phyloP scores from a whole-genome alignment of 257 asterid genomes.

The Scutellaria barbata region DNA sequence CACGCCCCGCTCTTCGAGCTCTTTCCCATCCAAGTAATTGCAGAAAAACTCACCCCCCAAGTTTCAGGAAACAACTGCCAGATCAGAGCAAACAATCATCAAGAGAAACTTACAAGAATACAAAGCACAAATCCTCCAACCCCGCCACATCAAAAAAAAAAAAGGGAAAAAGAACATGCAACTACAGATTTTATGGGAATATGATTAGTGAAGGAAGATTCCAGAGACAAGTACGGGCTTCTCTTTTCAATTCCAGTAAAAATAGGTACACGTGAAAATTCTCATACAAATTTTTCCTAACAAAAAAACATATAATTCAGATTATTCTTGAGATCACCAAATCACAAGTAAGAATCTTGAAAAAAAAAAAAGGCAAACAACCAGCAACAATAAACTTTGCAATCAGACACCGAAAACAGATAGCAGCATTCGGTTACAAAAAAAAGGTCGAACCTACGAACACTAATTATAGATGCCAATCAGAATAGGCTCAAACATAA shows the following conservation, averaged over 20 bases:
- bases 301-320: background rate
- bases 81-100: slow-evolving; percentile 24
- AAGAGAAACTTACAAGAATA: background rate
- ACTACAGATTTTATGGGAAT: background rate
- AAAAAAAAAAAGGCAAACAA: background rate
- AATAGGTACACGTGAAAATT: background rate
- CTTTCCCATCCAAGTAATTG: slow-evolving; percentile 67
- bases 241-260: background rate
- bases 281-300: background rate
- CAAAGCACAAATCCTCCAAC: background rate
- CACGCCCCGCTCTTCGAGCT: slow-evolving; percentile 77
- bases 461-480: slow-evolving; percentile 42
- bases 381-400: background rate
- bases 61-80: slow-evolving; percentile 46
- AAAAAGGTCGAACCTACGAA: slow-evolving; percentile 4
- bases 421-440: background rate
- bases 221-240: slow-evolving; percentile 1
- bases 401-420: slow-evolving; percentile 27
- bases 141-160: background rate
- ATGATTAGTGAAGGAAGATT: background rate
- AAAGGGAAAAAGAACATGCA: slow-evolving; percentile 23
- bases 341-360: slow-evolving; percentile 6
- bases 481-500: slow-evolving; percentile 25
- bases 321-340: slow-evolving; percentile 29
- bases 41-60: slow-evolving; percentile 26